Conservation (phyloP, 768 basidiomycete genomes). For the Boletus sp. region DNA sequence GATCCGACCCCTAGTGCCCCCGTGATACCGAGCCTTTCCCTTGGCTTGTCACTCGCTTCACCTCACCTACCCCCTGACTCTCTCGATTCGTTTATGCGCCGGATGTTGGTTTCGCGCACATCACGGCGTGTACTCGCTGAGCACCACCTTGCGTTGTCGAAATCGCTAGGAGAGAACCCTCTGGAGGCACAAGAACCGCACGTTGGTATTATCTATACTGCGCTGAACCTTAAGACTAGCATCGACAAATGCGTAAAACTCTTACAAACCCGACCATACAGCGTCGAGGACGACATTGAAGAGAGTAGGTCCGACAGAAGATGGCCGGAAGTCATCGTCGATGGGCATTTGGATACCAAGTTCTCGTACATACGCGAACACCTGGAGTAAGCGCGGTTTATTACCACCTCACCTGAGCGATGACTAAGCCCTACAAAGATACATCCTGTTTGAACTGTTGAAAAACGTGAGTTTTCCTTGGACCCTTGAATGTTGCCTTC, state of each 20-base stretch:
- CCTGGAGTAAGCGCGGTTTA: constrained; percentile 57
- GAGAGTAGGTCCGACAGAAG: constrained; percentile 28
- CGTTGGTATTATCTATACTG: constrained; percentile 85
- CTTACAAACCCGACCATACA: constrained; percentile 47
- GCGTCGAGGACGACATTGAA: constrained; percentile 39
- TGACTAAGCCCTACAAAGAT: constrained; percentile 42
- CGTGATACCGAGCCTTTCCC: constrained; percentile 77
- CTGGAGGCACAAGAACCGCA: constrained; percentile 49
- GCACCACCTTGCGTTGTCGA: constrained; percentile 83
- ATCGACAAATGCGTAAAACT: constrained; percentile 67
- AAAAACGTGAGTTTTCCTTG: constrained; percentile 66
- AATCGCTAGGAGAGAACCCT: constrained; percentile 41
- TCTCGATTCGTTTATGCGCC: constrained; percentile 83
- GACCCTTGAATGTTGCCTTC: not conserved
- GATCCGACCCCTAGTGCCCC: constrained; percentile 50
- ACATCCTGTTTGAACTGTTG: constrained; percentile 85
- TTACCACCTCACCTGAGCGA: not conserved
- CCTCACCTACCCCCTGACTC: constrained; percentile 74
- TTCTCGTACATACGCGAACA: constrained; percentile 89
- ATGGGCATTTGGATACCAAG: constrained; percentile 66
- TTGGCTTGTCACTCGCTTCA: constrained; percentile 84
- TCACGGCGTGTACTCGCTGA: constrained; percentile 86
- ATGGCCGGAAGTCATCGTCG: constrained; percentile 67
- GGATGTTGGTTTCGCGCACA: constrained; percentile 90
- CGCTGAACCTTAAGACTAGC: constrained; percentile 64